Evolutionary conservation across 495 filamentous ascomycete genomes (phyloP), one percentile per base, ranked within the genome.

Genomic region (Jackrogersella multiformis): DNA sequence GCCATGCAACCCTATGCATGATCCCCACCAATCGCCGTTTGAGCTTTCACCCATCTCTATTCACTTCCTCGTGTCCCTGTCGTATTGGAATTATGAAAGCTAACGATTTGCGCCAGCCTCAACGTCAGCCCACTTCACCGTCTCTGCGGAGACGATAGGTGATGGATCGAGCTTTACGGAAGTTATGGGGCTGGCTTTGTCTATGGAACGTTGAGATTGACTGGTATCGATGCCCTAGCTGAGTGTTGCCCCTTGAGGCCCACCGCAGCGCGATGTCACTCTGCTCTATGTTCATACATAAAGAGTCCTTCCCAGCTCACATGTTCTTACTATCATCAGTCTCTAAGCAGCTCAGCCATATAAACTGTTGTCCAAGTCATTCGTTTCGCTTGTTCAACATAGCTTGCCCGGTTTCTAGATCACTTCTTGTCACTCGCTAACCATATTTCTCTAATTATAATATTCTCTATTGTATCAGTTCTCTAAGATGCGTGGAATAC

Each of bases 281-380:
- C 30, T 62, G 24, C 44, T n/a, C 21, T 26, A 38, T 42, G 24
- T 26, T 36, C 44, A 39, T 65, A 61, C 64, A 61, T 66, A 70
- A 70, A 58, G 67, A 32, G 61, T 34, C 44, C 32, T 28, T 56
- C 52, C 51, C 67, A 46, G 13, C 57, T 61, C 51, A 39, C 13
- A 18, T 35, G 26, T 45, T 55, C 45, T 53, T 8, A 23, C 38
- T 26, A 3, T 20, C 51, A 38, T 39, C 55, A 18, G 24, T 38
- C 20, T 58, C 51, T 57, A 12, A 8, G 56, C 35, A 53, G 51
- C 53, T 61, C 26, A 60, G 44, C 38, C 32, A 23, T 66, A 66
- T 70, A 70, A 66, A 53, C 66, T 54, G 30, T 58, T 63, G 57
- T 52, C 45, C 61, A 66, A 66, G 67, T 70, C 67, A 66, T 61